Evolutionary conservation across 2,329 filamentous ascomycete species (phyloP), one percentile per base, ranked within the genome.

Genomic region (Cercospora brassicicola): DNA sequence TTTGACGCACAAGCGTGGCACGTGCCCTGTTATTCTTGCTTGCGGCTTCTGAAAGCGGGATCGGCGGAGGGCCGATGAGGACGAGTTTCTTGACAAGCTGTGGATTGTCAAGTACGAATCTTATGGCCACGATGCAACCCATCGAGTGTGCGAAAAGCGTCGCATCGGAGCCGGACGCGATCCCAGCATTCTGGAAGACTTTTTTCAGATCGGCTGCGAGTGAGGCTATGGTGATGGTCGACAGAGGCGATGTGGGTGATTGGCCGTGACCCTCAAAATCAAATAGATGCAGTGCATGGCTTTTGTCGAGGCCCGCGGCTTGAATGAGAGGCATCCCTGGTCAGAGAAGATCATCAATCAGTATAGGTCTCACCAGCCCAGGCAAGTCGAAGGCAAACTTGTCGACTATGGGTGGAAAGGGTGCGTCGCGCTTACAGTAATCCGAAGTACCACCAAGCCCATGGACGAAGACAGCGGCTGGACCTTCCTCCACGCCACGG

Each of bases 211-310:
- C 77, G 4, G 75, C 63, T 0, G 82, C 81, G 53, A 84, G 81
- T 0, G 80, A 83, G 0, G 75, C 72, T 42, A 88, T 81, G 5
- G 77, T 81, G 10, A 85, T 62, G 2, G 70, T 71, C 59, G 78
- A 82, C 2, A 80, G 76, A 0, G 85, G 81, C 8, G 80, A 81
- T 0, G 85, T 86, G 0, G 85, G 85, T 1, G 84, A 85, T 6
- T 84, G 77, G 0, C 86, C 86, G 68, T 87, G 85, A 2, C 86
- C 86, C 75, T 88, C 86, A 2, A 88, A 77, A 69, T 88, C 86
- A 66, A 83, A 82, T 0, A 86, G 73, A 67, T 72, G 57, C 59
- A 66, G 64, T 8, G 70, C 66, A 59, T 73, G 71, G 18, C 68
- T 61, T 1, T 62, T 55, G 15, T 67, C 45, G 72, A 77, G 70